A percentile compares a stretch with the other conserved stretches of the same genome.
Conservation (phyloP, 768 basidiomycete species). For the Kwoniella mangroviensis region DNA sequence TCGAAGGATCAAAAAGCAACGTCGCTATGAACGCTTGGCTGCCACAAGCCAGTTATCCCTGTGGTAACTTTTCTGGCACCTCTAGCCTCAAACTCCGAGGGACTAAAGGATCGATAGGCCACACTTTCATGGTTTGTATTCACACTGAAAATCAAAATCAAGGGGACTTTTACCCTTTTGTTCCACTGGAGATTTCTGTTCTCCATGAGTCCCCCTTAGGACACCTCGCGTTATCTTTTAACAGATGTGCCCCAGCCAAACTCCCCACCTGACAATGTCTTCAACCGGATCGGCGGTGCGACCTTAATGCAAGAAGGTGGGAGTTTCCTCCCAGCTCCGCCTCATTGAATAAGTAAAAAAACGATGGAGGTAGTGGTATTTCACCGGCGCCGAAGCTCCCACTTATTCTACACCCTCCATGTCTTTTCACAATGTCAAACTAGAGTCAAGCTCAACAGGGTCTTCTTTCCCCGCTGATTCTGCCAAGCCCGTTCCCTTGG, state of each 20-base stretch:
- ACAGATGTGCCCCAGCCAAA: constrained; percentile 82
- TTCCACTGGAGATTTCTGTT: constrained; percentile 80
- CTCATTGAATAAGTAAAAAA: constrained; percentile 79
- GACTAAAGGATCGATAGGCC: constrained; percentile 82
- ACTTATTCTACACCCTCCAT: constrained; percentile 80
- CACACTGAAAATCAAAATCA: constrained; percentile 81
- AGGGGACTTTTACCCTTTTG: constrained; percentile 79
- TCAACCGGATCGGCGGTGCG: constrained; percentile 68
- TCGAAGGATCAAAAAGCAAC: constrained; percentile 81
- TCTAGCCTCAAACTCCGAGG: constrained; percentile 77
- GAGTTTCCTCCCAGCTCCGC: constrained; percentile 65
- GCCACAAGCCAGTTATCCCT: constrained; percentile 80
- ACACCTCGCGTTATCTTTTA: constrained; percentile 80
- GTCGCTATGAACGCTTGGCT: constrained; percentile 76
- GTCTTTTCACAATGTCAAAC: constrained; percentile 83
- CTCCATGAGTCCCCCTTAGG: constrained; percentile 77
- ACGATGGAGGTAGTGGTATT: constrained; percentile 82
- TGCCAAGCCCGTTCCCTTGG: too few relatives aligned
- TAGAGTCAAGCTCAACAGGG: constrained; percentile 85
- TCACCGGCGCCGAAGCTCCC: constrained; percentile 78
- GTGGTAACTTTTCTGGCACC: constrained; percentile 80
- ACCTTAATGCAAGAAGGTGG: constrained; percentile 59
- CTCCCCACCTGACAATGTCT: constrained; percentile 80
- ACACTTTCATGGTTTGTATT: constrained; percentile 81
- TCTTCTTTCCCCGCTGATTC: constrained; percentile 83